Percentiles rank a stretch among this genome's conserved stretches.
Evolutionary conservation across 257 asterid genomes (phyloP).

Genomic region (Galeopsis tetrahit): DNA sequence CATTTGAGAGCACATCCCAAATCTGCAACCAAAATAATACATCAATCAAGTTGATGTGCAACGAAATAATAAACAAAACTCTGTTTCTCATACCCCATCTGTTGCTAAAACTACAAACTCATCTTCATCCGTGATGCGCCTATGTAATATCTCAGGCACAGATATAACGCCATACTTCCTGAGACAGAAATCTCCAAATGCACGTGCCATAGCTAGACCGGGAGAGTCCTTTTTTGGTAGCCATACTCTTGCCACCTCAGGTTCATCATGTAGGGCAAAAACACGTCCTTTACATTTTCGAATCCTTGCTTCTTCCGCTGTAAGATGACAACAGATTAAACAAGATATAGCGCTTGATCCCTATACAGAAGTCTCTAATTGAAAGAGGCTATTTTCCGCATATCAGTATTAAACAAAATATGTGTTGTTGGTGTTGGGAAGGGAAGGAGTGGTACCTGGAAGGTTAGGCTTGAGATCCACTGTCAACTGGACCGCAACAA

Average conservation of each 20-base stretch:
- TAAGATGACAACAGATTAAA: slow-evolving; percentile 15
- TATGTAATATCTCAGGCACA: slow-evolving; percentile 63
- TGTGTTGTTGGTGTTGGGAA: neutral
- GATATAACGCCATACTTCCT: slow-evolving; percentile 76
- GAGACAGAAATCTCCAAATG: slow-evolving; percentile 82
- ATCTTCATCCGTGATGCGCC: slow-evolving; percentile 60
- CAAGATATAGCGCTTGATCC: neutral
- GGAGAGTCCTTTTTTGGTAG: slow-evolving; percentile 68
- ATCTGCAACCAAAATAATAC: slow-evolving; percentile 40
- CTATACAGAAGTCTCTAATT: neutral
- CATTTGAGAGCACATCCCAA: slow-evolving; percentile 67
- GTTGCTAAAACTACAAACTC: slow-evolving; percentile 71
- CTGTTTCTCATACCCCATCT: slow-evolving; percentile 57
- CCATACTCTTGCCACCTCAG: slow-evolving; percentile 78
- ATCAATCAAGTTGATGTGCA: neutral
- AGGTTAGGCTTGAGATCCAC: slow-evolving; percentile 92
- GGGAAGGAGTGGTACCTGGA: slow-evolving; percentile 57
- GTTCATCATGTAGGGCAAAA: slow-evolving; percentile 70
- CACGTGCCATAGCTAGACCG: slow-evolving; percentile 86
- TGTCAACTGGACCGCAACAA: slow-evolving; percentile 73
- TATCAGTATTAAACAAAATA: neutral
- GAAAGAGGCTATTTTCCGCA: neutral
- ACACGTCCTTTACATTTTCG: slow-evolving; percentile 73
- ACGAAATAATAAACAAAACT: neutral
- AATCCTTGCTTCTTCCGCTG: slow-evolving; percentile 73